These are phyloP conservation scores for Botrytis tulipae DNA, from an alignment of 2,329 filamentous ascomycete genomes.

Conservation along the genomic window DNA sequence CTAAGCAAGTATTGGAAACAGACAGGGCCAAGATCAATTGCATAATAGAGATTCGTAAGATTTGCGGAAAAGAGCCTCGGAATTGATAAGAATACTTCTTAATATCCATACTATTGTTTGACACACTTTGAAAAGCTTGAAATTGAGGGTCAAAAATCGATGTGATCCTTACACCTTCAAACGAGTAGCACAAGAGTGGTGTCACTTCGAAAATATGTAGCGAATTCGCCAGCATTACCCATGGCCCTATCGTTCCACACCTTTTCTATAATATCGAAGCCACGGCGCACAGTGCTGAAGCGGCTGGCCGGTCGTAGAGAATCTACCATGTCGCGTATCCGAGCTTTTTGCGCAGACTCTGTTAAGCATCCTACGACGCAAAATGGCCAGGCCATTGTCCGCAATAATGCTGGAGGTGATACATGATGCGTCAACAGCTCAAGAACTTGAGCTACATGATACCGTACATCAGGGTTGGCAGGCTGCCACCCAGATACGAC, in stretches of 20 bases:
- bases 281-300: slow-evolving; percentile 37
- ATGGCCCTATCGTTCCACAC: slow-evolving; percentile 27
- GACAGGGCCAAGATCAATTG: neutral
- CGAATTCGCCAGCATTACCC: slow-evolving; percentile 31
- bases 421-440: slow-evolving; percentile 25
- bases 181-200: slow-evolving; percentile 38
- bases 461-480: slow-evolving; percentile 23
- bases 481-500: slow-evolving; percentile 32
- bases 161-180: slow-evolving; percentile 21
- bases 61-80: neutral
- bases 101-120: neutral
- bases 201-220: slow-evolving; percentile 37
- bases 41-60: neutral
- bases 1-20: neutral
- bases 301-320: slow-evolving; percentile 31
- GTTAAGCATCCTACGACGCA: slow-evolving; percentile 31
- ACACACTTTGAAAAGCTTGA: neutral
- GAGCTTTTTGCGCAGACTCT: slow-evolving; percentile 25
- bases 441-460: slow-evolving; percentile 27
- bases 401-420: slow-evolving; percentile 25
- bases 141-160: neutral
- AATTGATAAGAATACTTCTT: neutral
- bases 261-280: slow-evolving; percentile 33
- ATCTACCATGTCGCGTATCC: slow-evolving; percentile 28
- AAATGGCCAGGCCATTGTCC: slow-evolving; percentile 32